Percentiles rank a stretch among this genome's conserved stretches.
Conservation (phyloP, 768 basidiomycete genomes). For the Galerina sulciceps region DNA sequence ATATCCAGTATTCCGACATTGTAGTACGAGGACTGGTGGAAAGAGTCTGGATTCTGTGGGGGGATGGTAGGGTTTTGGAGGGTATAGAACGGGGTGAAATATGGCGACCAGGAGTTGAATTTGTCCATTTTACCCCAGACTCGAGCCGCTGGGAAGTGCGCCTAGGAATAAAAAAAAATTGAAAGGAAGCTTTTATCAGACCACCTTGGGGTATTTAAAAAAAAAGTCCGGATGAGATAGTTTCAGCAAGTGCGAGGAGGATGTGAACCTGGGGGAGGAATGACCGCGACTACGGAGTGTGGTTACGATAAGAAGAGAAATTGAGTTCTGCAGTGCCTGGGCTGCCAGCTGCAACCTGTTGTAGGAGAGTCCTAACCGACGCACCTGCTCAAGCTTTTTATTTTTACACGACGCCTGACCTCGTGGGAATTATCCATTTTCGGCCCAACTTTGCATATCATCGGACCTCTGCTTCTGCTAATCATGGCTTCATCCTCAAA, state of each 20-base stretch:
- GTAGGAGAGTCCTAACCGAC: background rate
- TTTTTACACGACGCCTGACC: background rate
- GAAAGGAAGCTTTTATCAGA: constrained; percentile 18
- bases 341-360: constrained; percentile 15
- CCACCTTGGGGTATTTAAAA: constrained; percentile 20
- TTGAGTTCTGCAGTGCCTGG: constrained; percentile 7
- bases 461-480: constrained; percentile 10
- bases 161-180: constrained; percentile 16
- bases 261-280: constrained; percentile 7
- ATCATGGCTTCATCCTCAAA: constrained; percentile 54
- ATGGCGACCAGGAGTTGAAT: constrained; percentile 29
- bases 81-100: constrained; percentile 68
- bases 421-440: constrained; percentile 29
- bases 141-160: background rate
- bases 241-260: constrained; percentile 6
- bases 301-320: background rate
- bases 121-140: constrained; percentile 17
- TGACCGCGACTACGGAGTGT: background rate
- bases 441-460: constrained; percentile 1
- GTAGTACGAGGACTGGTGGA: constrained; percentile 73
- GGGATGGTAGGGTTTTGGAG: constrained; percentile 70
- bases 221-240: background rate
- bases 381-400: constrained; percentile 5
- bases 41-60: constrained; percentile 70
- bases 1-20: constrained; percentile 73